phyloP scores from a whole-genome alignment of 129 eudicot genomes.

The Erigeron canadensis region DNA sequence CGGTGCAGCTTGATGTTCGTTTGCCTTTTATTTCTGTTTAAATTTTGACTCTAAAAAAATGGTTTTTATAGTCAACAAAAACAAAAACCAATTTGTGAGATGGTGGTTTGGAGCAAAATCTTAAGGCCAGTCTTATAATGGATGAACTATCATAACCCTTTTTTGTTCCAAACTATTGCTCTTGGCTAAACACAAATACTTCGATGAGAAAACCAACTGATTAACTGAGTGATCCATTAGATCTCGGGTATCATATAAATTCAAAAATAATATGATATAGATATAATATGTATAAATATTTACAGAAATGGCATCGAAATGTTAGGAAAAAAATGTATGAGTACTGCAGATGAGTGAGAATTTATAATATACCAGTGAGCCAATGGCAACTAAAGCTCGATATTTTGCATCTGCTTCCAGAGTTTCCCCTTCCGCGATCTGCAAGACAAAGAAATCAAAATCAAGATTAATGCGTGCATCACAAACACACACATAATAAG shows the following conservation, averaged over 20 bases:
- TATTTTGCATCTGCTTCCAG: slow-evolving; percentile 72
- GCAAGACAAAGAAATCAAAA: slow-evolving; percentile 18
- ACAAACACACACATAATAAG: background rate
- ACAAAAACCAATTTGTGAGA: background rate
- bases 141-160: background rate
- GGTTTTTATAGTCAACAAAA: too few relatives aligned
- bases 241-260: background rate
- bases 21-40: too few relatives aligned
- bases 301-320: background rate
- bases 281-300: background rate
- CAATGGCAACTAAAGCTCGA: slow-evolving; percentile 91
- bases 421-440: slow-evolving; percentile 87
- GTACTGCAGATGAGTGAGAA: background rate
- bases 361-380: slow-evolving; percentile 71
- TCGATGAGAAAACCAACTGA: background rate
- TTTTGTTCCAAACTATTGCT: background rate
- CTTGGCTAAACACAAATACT: too few relatives aligned
- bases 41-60: too few relatives aligned
- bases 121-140: background rate
- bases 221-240: background rate
- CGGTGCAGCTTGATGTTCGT: too few relatives aligned
- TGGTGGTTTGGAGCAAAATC: slow-evolving; percentile 1
- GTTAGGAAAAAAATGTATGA: background rate
- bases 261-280: background rate
- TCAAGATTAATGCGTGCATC: background rate